phyloP scores from a whole-genome alignment of 805 yeast genomes.

The Monosporozyma siamensis region DNA sequence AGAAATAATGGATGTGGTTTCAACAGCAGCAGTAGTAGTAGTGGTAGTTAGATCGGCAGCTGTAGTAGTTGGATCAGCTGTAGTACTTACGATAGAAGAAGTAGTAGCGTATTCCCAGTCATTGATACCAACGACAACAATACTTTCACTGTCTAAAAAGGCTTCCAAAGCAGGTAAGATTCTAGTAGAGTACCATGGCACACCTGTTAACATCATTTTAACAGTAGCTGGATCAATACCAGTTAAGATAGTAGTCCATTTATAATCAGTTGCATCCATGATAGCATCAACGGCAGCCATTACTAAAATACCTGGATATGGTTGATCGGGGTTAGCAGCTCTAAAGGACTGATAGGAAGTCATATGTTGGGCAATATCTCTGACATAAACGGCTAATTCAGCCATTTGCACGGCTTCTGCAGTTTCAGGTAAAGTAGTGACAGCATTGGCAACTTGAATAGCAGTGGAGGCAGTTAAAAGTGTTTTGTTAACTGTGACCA shows the following conservation, averaged over 20 bases:
- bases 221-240: conserved; percentile 22
- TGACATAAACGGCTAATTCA: conserved; percentile 9
- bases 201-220: conserved; percentile 25
- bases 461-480: conserved; percentile 2
- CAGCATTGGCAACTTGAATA: conserved; percentile 6
- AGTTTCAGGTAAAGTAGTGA: conserved; percentile 4
- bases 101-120: no score
- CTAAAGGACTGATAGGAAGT: conserved; percentile 7
- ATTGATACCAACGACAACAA: not conserved
- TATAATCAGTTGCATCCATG: conserved; percentile 19
- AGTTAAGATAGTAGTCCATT: conserved; percentile 25
- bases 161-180: conserved; percentile 10
- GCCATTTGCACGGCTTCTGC: conserved; percentile 4
- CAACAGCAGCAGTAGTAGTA: no score
- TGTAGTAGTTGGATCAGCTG: no score
- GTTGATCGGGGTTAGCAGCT: conserved; percentile 8
- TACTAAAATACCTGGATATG: conserved; percentile 9
- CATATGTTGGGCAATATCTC: conserved; percentile 7
- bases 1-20: no score
- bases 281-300: no score
- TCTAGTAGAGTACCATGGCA: conserved; percentile 30
- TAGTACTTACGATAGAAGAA: no score
- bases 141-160: conserved; percentile 4
- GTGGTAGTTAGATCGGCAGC: no score
- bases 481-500: conserved; percentile 1